Evolutionary conservation across 495 filamentous ascomycete species (phyloP), one percentile per base, ranked within the genome.

Genomic region (Penicillium bovifimosum): DNA sequence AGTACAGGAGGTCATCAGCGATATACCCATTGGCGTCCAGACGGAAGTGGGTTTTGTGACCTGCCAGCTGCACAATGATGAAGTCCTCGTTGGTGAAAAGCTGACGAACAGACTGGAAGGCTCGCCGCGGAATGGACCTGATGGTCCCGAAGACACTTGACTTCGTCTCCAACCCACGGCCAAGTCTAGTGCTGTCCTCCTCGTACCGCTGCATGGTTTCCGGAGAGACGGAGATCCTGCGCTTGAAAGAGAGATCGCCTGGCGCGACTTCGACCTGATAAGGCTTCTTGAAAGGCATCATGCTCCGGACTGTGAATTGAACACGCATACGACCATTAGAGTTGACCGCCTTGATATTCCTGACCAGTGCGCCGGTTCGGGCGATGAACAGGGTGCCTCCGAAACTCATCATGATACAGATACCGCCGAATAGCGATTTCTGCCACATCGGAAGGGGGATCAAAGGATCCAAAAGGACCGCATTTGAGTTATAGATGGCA

Each of bases 401-500:
- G 9, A 62, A 66, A 52, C 71, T 76, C 69, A 73, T 74, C 38
- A 62, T 55, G 18, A 75, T 55, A 58, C 74, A 74, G 17, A 76
- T 64, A 53, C 71, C 71, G 9, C 65, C 68, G 35, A 68, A 69
- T 3, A 72, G 41, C 31, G 48, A 58, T 33, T 75, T 62, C 52
- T 72, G 67, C 74, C 74, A 76, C 47, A 58, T 65, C 1, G 71
- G 67, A 16, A 69, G 54, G 7, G 58, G 53, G 5, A 65, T 41
- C 8, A 69, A 41, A 4, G 72, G 65, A 36, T 76, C 65, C 17
- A 59, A 56, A 53, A 75, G 67, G 16, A 64, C 58, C 1, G 60
- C 56, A 57, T 76, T 78, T 43, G 78, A 81, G 57, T 82, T 77
- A 60, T 75, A 80, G 49, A 69, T 70, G 9, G 80, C 72, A 54